Percentiles rank a stretch among this genome's conserved stretches.
phyloP scores from a whole-genome alignment of 257 asterid species.

The Salvia rosmarinus region DNA sequence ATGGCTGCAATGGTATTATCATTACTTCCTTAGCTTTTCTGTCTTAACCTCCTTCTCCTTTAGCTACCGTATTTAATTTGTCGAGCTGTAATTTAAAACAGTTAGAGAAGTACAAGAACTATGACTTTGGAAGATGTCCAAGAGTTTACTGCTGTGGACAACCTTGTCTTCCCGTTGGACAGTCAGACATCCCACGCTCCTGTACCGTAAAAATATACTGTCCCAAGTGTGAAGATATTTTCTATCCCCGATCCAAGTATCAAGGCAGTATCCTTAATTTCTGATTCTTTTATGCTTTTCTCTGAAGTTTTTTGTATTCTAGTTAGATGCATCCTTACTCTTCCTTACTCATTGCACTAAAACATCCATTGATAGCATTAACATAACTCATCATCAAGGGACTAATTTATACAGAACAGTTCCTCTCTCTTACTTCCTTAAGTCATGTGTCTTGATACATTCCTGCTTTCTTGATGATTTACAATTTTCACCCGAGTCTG shows the following conservation, averaged over 20 bases:
- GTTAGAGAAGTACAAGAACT: constrained; percentile 90
- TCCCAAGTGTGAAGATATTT: constrained; percentile 85
- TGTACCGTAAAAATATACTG: constrained; percentile 86
- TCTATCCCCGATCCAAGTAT: constrained; percentile 89
- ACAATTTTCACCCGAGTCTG: neutral
- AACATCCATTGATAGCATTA: neutral
- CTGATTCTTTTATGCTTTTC: constrained; percentile 8
- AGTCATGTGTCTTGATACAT: neutral
- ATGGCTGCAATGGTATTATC: constrained; percentile 86
- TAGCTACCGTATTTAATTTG: constrained; percentile 25
- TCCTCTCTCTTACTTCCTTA: neutral
- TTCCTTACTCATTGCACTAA: neutral
- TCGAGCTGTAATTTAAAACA: constrained; percentile 39
- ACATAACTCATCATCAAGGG: neutral
- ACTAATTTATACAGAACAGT: neutral
- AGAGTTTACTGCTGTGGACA: constrained; percentile 87
- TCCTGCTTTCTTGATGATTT: neutral
- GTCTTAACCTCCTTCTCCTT: neutral
- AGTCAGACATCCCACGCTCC: constrained; percentile 86
- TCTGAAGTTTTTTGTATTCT: constrained; percentile 8
- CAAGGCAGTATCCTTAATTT: constrained; percentile 92
- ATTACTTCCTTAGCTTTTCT: constrained; percentile 1
- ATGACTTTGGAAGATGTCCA: constrained; percentile 88
- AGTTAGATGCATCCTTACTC: constrained; percentile 12
- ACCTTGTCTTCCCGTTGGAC: constrained; percentile 92